phyloP scores from a whole-genome alignment of 2,329 filamentous ascomycete genomes.

The Tolypocladium pustulatum region DNA sequence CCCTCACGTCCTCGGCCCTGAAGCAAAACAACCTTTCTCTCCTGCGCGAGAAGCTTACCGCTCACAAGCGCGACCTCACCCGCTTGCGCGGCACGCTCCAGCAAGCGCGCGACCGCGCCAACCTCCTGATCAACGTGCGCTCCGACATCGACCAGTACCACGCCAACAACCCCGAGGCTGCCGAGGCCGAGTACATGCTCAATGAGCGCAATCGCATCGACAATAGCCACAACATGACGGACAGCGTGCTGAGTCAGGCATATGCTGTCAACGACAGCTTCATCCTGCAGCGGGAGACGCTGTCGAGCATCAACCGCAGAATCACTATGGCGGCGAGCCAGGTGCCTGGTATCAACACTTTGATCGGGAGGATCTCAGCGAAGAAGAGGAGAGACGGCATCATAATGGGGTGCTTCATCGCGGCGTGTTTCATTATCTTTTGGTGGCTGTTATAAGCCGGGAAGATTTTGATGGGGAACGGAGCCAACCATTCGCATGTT shows the following conservation, averaged over 20 bases:
- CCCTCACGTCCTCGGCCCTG: slow-evolving; percentile 78
- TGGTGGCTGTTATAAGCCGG: slow-evolving; percentile 59
- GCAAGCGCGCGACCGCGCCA: slow-evolving; percentile 75
- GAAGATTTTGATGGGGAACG: background rate
- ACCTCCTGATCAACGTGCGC: slow-evolving; percentile 82
- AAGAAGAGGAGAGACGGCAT: slow-evolving; percentile 93
- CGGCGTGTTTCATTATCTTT: slow-evolving; percentile 80
- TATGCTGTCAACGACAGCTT: slow-evolving; percentile 96
- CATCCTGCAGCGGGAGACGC: slow-evolving; percentile 71
- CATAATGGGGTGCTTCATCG: slow-evolving; percentile 85
- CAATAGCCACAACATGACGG: slow-evolving; percentile 78
- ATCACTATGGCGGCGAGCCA: slow-evolving; percentile 85
- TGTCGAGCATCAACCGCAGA: slow-evolving; percentile 79
- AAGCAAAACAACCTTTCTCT: slow-evolving; percentile 94
- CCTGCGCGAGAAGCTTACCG: slow-evolving; percentile 78
- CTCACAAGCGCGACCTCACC: slow-evolving; percentile 74
- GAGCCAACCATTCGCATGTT: slow-evolving; percentile 7
- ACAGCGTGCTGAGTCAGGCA: slow-evolving; percentile 85
- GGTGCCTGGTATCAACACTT: slow-evolving; percentile 82
- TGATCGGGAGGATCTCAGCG: slow-evolving; percentile 86
- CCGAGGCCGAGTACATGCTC: slow-evolving; percentile 95
- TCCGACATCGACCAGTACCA: slow-evolving; percentile 88
- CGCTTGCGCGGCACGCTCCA: slow-evolving; percentile 64
- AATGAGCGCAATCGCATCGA: slow-evolving; percentile 80
- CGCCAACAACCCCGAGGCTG: slow-evolving; percentile 66